Base-by-base conservation (phyloP, 1,284 basidiomycete genomes). In the Malassezia psittaci region DNA sequence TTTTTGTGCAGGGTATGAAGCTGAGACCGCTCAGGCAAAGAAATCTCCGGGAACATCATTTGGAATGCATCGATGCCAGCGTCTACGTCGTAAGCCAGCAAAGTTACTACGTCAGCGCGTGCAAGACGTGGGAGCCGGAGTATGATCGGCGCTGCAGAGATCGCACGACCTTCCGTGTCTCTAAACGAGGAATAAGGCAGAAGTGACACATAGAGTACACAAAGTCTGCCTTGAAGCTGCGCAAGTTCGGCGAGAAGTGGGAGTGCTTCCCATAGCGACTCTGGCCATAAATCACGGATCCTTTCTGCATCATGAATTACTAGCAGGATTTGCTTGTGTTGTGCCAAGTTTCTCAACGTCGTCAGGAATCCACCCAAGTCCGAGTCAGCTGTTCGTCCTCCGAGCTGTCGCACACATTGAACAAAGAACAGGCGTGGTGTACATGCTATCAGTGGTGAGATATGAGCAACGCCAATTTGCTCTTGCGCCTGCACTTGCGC, bases 231-330 rank as follows among this genome's bases (percentile, higher is more conserved):
- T 1, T 59, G 60, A 1, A 13, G 34, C 6, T 50, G 44, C 11
- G 49, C 37, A n/a, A 51, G 41, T 7, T 60, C 44, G 4, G 64
- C 54, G 2, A 72, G 61, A 5, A 63, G 54, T 29, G 60, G 64
- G 32, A 69, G 57, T 11, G 61, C 54, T 5, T 65, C 61, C 60
- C 62, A 67, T 19, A 71, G 51, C n/a, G 60, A 54, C 46, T 69
- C 67, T 4, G 67, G 67, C 69, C 69, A 72, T 1, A 69, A 41
- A 41, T 69, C 69, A 18, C 69, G 58, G 29, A 64, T 65, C 2
- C 69, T 54, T 33, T 69, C 65, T 0, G 69, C 63, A 36, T 67
- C 60, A 15, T 66, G 54, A 46, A 72, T 54, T 13, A 64, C 59
- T 11, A 72, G 24, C 11, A 67, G 51, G 15, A 50, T 16, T 24